Percentiles rank a stretch among this genome's conserved stretches.
These are phyloP conservation scores for Vitis rotundifolia DNA, from an alignment of 164 flowering plant species.

Conservation along the genomic window DNA sequence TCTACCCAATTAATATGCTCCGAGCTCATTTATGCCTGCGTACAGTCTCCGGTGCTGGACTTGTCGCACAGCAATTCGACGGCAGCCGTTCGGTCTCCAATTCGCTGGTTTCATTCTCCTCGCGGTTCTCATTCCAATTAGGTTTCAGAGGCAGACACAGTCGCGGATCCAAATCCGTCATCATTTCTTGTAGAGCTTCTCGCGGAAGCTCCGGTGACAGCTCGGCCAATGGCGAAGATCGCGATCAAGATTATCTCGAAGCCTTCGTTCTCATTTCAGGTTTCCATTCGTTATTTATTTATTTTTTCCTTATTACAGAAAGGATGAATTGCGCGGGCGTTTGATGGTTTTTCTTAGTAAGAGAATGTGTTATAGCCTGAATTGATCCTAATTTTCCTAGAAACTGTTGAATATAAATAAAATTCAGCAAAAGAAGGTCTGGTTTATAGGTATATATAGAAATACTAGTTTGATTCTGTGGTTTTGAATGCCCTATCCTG, in stretches of 20 bases:
- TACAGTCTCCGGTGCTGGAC: conserved; percentile 11
- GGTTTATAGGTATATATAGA: too few species aligned
- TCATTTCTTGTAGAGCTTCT: conserved; percentile 34
- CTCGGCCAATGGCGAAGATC: conserved; percentile 25
- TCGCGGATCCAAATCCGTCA: conserved; percentile 13
- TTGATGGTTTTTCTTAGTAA: too few species aligned
- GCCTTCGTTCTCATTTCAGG: conserved; percentile 62
- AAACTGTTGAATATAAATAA: too few species aligned
- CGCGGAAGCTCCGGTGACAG: conserved; percentile 22
- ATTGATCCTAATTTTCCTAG: too few species aligned
- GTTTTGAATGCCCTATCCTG: too few species aligned
- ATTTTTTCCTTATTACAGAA: too few species aligned
- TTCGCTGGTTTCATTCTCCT: conserved; percentile 7
- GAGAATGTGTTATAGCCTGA: too few species aligned
- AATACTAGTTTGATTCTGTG: too few species aligned
- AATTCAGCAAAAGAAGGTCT: too few species aligned
- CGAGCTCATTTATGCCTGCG: conserved; percentile 20
- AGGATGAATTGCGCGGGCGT: background rate
- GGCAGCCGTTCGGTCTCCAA: conserved; percentile 12
- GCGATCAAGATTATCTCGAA: conserved; percentile 36
- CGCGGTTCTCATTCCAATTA: conserved; percentile 15
- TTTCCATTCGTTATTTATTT: conserved; percentile 7
- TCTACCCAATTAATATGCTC: conserved; percentile 13
- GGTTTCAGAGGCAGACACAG: conserved; percentile 4
- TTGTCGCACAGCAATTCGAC: conserved; percentile 10